These are phyloP conservation scores for Ilex asprella DNA, from an alignment of 257 asterid species.

Conservation along the genomic window DNA sequence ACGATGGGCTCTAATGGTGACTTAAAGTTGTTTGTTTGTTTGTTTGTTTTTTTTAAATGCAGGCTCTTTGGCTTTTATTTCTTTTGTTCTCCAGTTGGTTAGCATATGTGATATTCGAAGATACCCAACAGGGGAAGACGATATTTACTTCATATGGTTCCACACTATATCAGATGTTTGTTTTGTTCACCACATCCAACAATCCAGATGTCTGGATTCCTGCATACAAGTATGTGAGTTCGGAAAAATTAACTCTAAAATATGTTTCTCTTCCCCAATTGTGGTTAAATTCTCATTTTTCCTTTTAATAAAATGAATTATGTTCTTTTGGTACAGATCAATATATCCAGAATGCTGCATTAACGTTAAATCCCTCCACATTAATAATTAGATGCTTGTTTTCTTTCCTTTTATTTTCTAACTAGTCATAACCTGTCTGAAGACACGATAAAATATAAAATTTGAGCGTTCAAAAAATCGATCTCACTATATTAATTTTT, in stretches of 20 bases:
- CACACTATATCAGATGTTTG: conserved; percentile 83
- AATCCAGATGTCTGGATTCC: conserved; percentile 99
- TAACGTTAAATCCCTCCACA: neutral
- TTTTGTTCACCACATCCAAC: conserved; percentile 94
- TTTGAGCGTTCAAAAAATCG: too few species aligned
- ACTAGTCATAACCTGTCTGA: too few species aligned
- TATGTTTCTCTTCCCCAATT: neutral
- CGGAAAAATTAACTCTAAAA: neutral
- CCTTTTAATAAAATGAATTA: neutral
- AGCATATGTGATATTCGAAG: conserved; percentile 94
- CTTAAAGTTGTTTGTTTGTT: too few species aligned
- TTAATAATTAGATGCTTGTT: too few species aligned
- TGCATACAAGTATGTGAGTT: conserved; percentile 72
- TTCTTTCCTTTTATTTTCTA: too few species aligned
- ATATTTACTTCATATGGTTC: conserved; percentile 62
- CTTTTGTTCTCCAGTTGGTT: conserved; percentile 93
- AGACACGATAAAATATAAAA: too few species aligned
- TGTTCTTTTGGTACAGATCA: neutral
- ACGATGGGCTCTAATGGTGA: too few species aligned
- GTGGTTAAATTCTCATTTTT: neutral
- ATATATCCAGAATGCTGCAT: neutral
- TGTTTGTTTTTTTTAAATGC: conserved; percentile 20
- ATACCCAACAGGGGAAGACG: conserved; percentile 77
- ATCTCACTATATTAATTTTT: too few species aligned
- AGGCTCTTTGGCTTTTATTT: conserved; percentile 82